Percentiles rank a stretch among this genome's conserved stretches.
phyloP scores from a whole-genome alignment of 2,329 filamentous ascomycete species.

The Xylaria hypoxylon region DNA sequence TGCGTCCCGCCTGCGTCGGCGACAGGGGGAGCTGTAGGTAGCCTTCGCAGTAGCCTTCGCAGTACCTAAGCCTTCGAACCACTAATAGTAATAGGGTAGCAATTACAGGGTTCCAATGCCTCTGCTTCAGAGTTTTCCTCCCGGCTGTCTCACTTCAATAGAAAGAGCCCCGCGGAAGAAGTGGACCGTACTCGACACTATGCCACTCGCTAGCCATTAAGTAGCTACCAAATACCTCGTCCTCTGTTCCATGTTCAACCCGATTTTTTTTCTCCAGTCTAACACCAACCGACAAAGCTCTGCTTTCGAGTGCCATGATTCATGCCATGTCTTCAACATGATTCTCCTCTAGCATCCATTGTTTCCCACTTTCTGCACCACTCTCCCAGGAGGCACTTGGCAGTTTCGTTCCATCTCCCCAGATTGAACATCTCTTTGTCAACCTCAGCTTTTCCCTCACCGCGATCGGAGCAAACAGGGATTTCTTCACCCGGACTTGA shows the following conservation, averaged over 20 bases:
- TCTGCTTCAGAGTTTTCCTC: slow-evolving; percentile 22
- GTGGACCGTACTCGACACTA: slow-evolving; percentile 8
- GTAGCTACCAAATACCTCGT: slow-evolving; percentile 19
- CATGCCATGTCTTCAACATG: slow-evolving; percentile 33
- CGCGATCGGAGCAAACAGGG: slow-evolving; percentile 42
- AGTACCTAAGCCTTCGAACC: too few relatives aligned
- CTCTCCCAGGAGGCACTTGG: slow-evolving; percentile 9
- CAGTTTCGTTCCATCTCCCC: slow-evolving; percentile 6
- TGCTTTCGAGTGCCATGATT: slow-evolving; percentile 32
- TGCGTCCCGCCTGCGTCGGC: slow-evolving; percentile 4
- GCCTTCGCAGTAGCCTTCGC: too few relatives aligned
- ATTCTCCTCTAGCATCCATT: slow-evolving; percentile 33
- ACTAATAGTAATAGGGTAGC: too few relatives aligned
- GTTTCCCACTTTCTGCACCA: slow-evolving; percentile 10
- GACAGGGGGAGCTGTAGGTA: not conserved
- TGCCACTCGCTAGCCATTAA: slow-evolving; percentile 7
- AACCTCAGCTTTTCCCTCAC: slow-evolving; percentile 31
- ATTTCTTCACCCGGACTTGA: slow-evolving; percentile 16
- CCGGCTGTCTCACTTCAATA: slow-evolving; percentile 17
- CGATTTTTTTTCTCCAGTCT: slow-evolving; percentile 29
- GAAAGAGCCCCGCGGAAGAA: slow-evolving; percentile 26
- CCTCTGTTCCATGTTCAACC: slow-evolving; percentile 16
- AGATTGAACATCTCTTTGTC: not conserved
- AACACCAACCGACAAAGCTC: slow-evolving; percentile 29
- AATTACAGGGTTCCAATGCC: slow-evolving; percentile 27